phyloP scores from a whole-genome alignment of 148 eudicot genomes.

The Chenopodium formosanum region DNA sequence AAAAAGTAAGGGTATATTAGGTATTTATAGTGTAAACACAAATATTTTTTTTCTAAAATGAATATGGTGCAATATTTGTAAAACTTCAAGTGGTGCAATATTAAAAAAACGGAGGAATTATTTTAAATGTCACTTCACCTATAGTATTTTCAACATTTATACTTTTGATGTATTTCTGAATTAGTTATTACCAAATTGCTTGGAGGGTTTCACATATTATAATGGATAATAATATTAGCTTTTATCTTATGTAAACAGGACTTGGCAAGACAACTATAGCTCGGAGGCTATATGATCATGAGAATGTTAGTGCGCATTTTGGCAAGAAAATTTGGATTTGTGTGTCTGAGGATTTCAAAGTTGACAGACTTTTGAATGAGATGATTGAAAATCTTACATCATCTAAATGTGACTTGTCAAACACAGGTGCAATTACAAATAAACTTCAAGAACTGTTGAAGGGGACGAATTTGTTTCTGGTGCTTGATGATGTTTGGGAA shows the following conservation, averaged over 20 bases:
- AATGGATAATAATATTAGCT: too few relatives aligned
- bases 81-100: too few relatives aligned
- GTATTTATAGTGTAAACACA: too few relatives aligned
- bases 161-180: too few relatives aligned
- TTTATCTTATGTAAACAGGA: neutral
- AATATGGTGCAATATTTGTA: too few relatives aligned
- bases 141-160: too few relatives aligned
- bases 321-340: constrained; percentile 14
- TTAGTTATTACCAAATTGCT: too few relatives aligned
- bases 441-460: neutral
- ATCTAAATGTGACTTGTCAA: constrained; percentile 2
- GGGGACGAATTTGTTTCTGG: constrained; percentile 13
- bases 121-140: too few relatives aligned
- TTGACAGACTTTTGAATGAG: constrained; percentile 10
- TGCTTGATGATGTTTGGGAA: constrained; percentile 34
- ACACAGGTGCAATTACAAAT: neutral
- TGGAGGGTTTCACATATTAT: too few relatives aligned
- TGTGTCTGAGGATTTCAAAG: neutral
- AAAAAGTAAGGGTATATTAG: too few relatives aligned
- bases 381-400: constrained; percentile 13
- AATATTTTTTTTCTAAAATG: too few relatives aligned
- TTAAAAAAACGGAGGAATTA: too few relatives aligned
- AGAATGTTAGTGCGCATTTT: neutral
- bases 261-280: constrained; percentile 28
- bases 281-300: constrained; percentile 10